These are phyloP conservation scores for Phlebopus sp. DNA, from an alignment of 1,284 basidiomycete species.

Conservation along the genomic window DNA sequence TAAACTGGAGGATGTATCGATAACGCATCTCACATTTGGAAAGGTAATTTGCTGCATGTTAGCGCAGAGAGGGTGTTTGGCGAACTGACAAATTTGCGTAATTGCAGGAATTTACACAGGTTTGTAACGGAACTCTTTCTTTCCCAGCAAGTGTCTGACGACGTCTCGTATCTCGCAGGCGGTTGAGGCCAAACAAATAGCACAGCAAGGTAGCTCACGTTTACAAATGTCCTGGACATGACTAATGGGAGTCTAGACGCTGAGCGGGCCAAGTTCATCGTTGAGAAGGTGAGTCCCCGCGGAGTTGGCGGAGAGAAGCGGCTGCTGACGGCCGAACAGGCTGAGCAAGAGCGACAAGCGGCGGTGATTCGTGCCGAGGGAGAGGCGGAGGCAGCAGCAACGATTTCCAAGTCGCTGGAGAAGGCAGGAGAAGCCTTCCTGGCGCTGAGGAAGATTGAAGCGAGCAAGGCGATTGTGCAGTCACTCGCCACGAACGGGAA, in stretches of 20 bases:
- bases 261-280: slow-evolving; percentile 97
- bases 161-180: slow-evolving; percentile 47
- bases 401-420: slow-evolving; percentile 90
- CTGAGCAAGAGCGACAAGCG: slow-evolving; percentile 98
- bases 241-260: slow-evolving; percentile 60
- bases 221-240: background rate
- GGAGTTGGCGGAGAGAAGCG: slow-evolving; percentile 1
- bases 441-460: slow-evolving; percentile 95
- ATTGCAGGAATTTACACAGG: slow-evolving; percentile 77
- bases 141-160: slow-evolving; percentile 9
- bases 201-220: slow-evolving; percentile 74
- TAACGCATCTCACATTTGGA: slow-evolving; percentile 83
- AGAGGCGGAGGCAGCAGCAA: slow-evolving; percentile 94
- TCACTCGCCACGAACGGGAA: slow-evolving; percentile 78
- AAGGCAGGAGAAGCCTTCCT: slow-evolving; percentile 96
- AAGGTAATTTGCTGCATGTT: slow-evolving; percentile 47
- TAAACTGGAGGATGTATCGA: slow-evolving; percentile 95
- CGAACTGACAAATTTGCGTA: slow-evolving; percentile 18
- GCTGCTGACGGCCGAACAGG: slow-evolving; percentile 45
- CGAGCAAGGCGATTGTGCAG: slow-evolving; percentile 92
- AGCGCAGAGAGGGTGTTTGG: background rate
- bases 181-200: slow-evolving; percentile 98
- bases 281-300: slow-evolving; percentile 75
- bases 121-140: slow-evolving; percentile 19
- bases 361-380: slow-evolving; percentile 98